Percentiles rank a stretch among this genome's conserved stretches.
Conservation (phyloP, 257 asterid genomes). For the Nicotiana undulata region DNA sequence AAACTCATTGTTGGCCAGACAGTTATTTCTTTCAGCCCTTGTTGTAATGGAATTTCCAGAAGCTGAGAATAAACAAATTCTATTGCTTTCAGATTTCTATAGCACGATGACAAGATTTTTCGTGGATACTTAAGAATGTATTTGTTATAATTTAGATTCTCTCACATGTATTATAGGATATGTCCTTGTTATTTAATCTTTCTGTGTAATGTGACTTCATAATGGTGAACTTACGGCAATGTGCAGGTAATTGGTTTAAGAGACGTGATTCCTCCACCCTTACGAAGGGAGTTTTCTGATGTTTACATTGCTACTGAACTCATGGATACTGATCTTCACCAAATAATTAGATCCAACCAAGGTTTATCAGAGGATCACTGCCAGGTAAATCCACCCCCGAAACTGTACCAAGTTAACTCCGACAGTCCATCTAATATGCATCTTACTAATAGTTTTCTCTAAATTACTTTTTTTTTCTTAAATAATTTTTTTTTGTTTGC, state of each 20-base stretch:
- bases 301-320: constrained; percentile 72
- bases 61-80: background rate
- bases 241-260: constrained; percentile 59
- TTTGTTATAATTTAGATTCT: background rate
- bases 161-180: background rate
- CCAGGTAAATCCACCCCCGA: constrained; percentile 43
- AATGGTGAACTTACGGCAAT: background rate
- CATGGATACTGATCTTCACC: constrained; percentile 99
- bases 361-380: constrained; percentile 86
- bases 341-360: constrained; percentile 91
- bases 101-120: no score
- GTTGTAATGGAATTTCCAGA: background rate
- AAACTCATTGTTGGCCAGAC: no score
- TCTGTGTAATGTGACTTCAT: background rate
- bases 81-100: background rate
- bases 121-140: background rate
- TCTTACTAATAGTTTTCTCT: background rate
- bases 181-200: background rate
- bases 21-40: background rate
- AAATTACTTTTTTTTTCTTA: background rate
- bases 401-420: background rate
- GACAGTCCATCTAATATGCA: background rate
- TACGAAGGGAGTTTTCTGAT: constrained; percentile 73
- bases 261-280: constrained; percentile 95
- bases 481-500: constrained; percentile 10